phyloP scores from a whole-genome alignment of 768 basidiomycete genomes.

The Mycena vulgaris region DNA sequence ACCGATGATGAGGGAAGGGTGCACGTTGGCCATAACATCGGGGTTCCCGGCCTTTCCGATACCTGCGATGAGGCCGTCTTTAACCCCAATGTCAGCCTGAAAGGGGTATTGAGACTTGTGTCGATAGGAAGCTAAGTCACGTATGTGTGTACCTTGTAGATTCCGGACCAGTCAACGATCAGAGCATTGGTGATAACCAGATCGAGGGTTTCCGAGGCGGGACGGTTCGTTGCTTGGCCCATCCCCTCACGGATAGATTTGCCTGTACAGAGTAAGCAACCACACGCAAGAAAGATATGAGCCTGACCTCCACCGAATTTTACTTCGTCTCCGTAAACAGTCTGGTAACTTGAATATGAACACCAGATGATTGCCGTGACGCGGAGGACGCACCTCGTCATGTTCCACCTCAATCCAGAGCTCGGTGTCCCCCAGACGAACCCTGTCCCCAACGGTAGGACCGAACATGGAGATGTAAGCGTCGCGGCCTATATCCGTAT shows the following conservation, averaged over 20 bases:
- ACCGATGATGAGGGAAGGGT: constrained; percentile 82
- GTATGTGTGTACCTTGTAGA: constrained; percentile 85
- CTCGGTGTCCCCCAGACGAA: constrained; percentile 90
- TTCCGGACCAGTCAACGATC: constrained; percentile 95
- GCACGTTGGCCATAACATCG: constrained; percentile 89
- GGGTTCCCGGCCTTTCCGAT: constrained; percentile 99
- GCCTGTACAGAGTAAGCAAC: constrained; percentile 59
- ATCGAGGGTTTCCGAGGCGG: constrained; percentile 81
- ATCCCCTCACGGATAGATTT: constrained; percentile 97
- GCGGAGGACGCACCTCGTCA: constrained; percentile 72
- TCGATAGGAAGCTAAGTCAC: background rate
- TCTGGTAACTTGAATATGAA: constrained; percentile 60
- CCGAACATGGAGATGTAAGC: constrained; percentile 96
- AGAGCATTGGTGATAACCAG: constrained; percentile 96
- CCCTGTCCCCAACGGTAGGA: constrained; percentile 91
- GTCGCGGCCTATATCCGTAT: constrained; percentile 75
- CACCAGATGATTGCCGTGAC: background rate
- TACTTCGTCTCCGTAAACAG: constrained; percentile 95
- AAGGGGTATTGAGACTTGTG: constrained; percentile 13
- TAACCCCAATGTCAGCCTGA: constrained; percentile 97
- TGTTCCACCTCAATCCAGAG: constrained; percentile 95
- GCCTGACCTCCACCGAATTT: constrained; percentile 94
- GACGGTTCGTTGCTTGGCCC: constrained; percentile 89
- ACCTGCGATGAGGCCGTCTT: constrained; percentile 83
- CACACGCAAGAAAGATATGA: background rate